Conservation (phyloP, 148 eudicot species). For the Rheum nobile region DNA sequence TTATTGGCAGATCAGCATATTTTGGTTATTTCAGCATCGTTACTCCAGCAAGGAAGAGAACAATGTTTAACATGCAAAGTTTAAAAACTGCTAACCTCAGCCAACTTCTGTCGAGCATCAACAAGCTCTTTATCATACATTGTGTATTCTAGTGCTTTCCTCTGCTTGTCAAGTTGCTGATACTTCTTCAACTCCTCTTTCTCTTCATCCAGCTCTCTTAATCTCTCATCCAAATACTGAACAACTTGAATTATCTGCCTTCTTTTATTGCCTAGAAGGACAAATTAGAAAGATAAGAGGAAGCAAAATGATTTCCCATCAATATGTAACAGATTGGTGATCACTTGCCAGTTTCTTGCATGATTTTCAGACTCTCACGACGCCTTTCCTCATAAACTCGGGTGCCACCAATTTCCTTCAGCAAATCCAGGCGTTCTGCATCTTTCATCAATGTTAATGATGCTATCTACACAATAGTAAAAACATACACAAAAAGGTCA, state of each 20-base stretch:
- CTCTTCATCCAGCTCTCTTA: conserved; percentile 93
- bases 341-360: conserved; percentile 91
- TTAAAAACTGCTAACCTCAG: conserved; percentile 37
- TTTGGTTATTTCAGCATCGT: background rate
- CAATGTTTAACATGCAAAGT: background rate
- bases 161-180: conserved; percentile 94
- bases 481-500: background rate
- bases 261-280: conserved; percentile 66
- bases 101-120: conserved; percentile 73
- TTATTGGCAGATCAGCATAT: background rate
- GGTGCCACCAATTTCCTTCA: conserved; percentile 99
- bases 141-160: conserved; percentile 84
- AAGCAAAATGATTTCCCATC: background rate
- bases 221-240: conserved; percentile 93
- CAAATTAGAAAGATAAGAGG: conserved; percentile 10
- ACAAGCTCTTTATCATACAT: conserved; percentile 87
- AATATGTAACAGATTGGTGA: background rate
- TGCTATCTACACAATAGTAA: conserved; percentile 44
- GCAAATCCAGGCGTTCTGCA: conserved; percentile 76
- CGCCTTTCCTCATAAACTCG: conserved; percentile 98
- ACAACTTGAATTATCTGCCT: conserved; percentile 96
- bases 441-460: conserved; percentile 95
- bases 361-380: conserved; percentile 93
- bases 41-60: background rate
- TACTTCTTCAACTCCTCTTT: conserved; percentile 86